Evolutionary conservation across 176 grass and related monocot species (phyloP).

Genomic region (Oryza glumipatula): DNA sequence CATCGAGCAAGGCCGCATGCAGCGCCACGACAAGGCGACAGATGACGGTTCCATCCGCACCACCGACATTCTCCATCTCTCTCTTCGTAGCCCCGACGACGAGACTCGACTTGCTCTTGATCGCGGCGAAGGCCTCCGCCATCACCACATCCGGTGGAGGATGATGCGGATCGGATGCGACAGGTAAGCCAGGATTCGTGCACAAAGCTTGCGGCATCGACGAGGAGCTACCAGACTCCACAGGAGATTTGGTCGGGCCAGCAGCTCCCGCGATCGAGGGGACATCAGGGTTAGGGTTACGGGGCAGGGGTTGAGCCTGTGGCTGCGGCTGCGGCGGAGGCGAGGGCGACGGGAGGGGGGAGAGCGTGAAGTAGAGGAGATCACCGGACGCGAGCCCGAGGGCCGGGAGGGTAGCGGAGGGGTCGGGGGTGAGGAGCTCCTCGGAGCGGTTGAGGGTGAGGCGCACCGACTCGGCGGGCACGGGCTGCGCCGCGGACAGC

Average conservation of each 20-base stretch:
- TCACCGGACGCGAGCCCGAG: conserved; percentile 89
- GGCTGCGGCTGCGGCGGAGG: conserved; percentile 26
- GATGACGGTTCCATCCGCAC: conserved; percentile 27
- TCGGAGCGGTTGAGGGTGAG: conserved; percentile 88
- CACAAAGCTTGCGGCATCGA: background rate
- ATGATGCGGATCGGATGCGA: background rate
- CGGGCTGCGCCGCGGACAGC: conserved; percentile 52
- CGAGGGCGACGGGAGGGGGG: conserved; percentile 25
- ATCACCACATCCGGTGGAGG: conserved; percentile 38
- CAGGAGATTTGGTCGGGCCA: background rate
- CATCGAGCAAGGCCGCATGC: conserved; percentile 69
- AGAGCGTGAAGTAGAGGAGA: conserved; percentile 70
- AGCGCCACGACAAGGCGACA: conserved; percentile 53
- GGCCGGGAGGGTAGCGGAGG: conserved; percentile 49
- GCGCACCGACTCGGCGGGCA: conserved; percentile 70
- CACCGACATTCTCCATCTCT: conserved; percentile 38
- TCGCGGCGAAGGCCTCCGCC: conserved; percentile 13
- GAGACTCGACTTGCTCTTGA: conserved; percentile 25
- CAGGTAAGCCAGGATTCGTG: background rate
- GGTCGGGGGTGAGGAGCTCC: conserved; percentile 62
- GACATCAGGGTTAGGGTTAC: conserved; percentile 28
- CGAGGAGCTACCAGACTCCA: background rate
- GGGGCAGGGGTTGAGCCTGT: background rate
- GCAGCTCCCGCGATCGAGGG: background rate
- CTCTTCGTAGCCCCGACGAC: conserved; percentile 53